These are phyloP conservation scores for Fusarium stilboides DNA, from an alignment of 2,329 filamentous ascomycete species.

Conservation along the genomic window DNA sequence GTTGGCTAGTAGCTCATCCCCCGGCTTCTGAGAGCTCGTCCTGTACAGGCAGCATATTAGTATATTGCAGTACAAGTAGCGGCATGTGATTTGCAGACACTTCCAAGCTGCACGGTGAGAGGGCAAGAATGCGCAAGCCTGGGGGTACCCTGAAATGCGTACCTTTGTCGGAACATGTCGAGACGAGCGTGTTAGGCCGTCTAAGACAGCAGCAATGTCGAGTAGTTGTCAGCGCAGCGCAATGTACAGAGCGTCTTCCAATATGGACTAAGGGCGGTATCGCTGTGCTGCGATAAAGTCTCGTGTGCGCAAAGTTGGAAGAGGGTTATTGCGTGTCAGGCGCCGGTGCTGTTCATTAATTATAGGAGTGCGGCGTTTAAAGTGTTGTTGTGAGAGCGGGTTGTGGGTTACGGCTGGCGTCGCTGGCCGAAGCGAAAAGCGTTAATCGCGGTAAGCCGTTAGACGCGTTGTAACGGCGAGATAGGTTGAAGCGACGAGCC, in stretches of 20 bases:
- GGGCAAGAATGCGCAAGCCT: conserved; percentile 1
- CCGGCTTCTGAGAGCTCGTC: conserved; percentile 87
- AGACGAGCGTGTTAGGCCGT: conserved; percentile 39
- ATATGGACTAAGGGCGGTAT: conserved; percentile 16
- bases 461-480: conserved; percentile 22
- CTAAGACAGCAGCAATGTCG: conserved; percentile 35
- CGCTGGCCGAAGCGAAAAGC: conserved; percentile 32
- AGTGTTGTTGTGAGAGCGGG: conserved; percentile 34
- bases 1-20: conserved; percentile 84
- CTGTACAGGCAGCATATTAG: conserved; percentile 57
- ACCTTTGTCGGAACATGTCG: conserved; percentile 53
- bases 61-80: conserved; percentile 1
- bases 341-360: conserved; percentile 34
- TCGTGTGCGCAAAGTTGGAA: conserved; percentile 24
- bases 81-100: background rate
- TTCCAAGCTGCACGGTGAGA: background rate
- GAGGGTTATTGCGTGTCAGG: conserved; percentile 14
- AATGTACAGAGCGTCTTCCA: conserved; percentile 14
- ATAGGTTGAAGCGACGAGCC: conserved; percentile 20
- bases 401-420: conserved; percentile 32
- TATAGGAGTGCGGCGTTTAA: conserved; percentile 20
- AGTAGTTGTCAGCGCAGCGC: conserved; percentile 31
- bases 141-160: conserved; percentile 15
- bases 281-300: conserved; percentile 20
- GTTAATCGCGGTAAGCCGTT: conserved; percentile 44